Evolutionary conservation across 1,284 basidiomycete species (phyloP).

Genomic region (Leccinum variabile): DNA sequence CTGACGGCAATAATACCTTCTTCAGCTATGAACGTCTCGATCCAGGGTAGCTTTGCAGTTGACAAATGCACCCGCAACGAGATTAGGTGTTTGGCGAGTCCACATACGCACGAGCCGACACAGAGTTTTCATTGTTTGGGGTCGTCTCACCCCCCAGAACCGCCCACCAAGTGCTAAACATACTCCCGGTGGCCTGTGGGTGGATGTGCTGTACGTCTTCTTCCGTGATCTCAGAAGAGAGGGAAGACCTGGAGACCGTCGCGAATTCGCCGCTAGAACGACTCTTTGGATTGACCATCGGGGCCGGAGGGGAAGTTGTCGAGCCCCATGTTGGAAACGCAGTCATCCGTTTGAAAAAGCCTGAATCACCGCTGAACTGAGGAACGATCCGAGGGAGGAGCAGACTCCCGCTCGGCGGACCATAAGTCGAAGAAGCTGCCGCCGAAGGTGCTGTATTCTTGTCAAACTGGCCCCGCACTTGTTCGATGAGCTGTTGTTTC

Average conservation of each 20-base stretch:
- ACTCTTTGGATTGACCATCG: conserved; percentile 29
- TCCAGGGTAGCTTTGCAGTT: conserved; percentile 78
- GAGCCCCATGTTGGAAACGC: conserved; percentile 61
- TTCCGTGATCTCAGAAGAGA: conserved; percentile 31
- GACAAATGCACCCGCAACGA: conserved; percentile 85
- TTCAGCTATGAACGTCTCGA: conserved; percentile 72
- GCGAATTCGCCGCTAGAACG: conserved; percentile 43
- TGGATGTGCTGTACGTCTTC: conserved; percentile 47
- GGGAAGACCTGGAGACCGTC: conserved; percentile 18
- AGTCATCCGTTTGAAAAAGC: conserved; percentile 74
- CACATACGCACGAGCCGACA: conserved; percentile 60
- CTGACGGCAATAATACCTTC: conserved; percentile 70
- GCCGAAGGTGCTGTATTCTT: conserved; percentile 23
- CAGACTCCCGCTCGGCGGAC: conserved; percentile 55
- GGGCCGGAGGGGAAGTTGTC: conserved; percentile 35
- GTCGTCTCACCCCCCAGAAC: conserved; percentile 58
- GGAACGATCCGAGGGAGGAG: conserved; percentile 61
- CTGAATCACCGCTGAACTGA: conserved; percentile 65
- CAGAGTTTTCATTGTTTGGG: conserved; percentile 40
- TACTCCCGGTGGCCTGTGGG: conserved; percentile 68
- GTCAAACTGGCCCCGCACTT: conserved; percentile 38
- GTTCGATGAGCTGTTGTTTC: conserved; percentile 68
- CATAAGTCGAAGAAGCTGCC: conserved; percentile 54
- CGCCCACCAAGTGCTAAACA: conserved; percentile 75
- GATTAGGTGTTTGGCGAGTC: conserved; percentile 73